Evolutionary conservation across 1,284 basidiomycete genomes (phyloP), one percentile per base, ranked within the genome.

Genomic region (Stygiomarasmius scandens): DNA sequence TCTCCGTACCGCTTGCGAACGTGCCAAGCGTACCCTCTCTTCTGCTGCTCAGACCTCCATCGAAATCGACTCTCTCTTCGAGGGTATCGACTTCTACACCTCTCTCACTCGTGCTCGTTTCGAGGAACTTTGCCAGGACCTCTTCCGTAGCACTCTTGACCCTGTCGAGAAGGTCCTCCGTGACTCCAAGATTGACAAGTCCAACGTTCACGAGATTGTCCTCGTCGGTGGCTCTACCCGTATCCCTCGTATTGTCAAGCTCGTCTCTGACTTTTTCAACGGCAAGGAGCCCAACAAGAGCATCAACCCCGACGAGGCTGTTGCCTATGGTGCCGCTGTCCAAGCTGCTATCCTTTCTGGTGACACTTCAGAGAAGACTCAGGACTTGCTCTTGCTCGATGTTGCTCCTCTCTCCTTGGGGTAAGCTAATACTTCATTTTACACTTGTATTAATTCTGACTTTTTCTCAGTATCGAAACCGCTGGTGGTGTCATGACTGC

Each of bases 221-320:
- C 85, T 99, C 62, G 96, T 98, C 69, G 96, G 96, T 80, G 96
- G 96, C 63, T 98, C 96, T 49, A 98, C 96, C 60, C 95, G 96
- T 90, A 99, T 99, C 70, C 96, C 96, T 67, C 92, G 94, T 80
- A 92, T 98, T 71, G 91, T 96, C 77, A 96, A 96, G 82, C 91
- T 98, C 72, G 95, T 99, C 52, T 96, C 94, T 60, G 96, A 98
- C 81, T 96, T 95, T 87, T 99, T 98, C 88, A 85, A 85, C 74
- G 96, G 96, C 75, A 94, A 95, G 82, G 92, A 95, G 82, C 92
- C 91, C 70, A 93, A 93, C 85, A 93, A 93, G 83, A 90, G 85
- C 75, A 99, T 99, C 86, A 99, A 99, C 90, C 97, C 97, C 63
- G 97, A 99, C 70, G 97, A 99, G 82, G 97, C 97, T 61, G 96